Evolutionary conservation across 768 basidiomycete genomes (phyloP).

Genomic region (Boletus reticulatus): DNA sequence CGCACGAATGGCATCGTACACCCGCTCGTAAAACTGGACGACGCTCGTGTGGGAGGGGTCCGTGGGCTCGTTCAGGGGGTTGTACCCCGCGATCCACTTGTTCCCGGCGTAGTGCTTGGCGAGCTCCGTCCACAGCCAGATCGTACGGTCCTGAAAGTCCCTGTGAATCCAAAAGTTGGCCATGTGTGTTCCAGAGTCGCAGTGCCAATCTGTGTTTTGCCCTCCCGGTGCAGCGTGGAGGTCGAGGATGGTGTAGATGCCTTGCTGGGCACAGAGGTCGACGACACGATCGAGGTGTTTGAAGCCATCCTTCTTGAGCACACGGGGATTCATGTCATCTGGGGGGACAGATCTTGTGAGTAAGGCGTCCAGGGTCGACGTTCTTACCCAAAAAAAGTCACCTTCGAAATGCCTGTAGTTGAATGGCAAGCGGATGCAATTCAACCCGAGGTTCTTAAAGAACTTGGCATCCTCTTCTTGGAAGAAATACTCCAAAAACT

Average conservation of each 20-base stretch:
- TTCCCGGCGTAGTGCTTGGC: slow-evolving; percentile 75
- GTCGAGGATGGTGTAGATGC: slow-evolving; percentile 79
- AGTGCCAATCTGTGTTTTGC: slow-evolving; percentile 81
- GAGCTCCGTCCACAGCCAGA: slow-evolving; percentile 78
- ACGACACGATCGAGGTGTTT: slow-evolving; percentile 84
- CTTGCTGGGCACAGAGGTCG: slow-evolving; percentile 67
- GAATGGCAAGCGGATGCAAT: slow-evolving; percentile 74
- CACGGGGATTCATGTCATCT: slow-evolving; percentile 78
- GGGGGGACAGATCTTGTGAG: slow-evolving; percentile 2
- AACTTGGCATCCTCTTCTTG: slow-evolving; percentile 69
- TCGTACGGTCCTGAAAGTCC: slow-evolving; percentile 76
- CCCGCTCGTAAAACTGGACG: slow-evolving; percentile 62
- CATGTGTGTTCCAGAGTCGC: slow-evolving; percentile 66
- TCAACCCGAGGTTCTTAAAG: slow-evolving; percentile 76
- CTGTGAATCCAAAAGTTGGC: slow-evolving; percentile 81
- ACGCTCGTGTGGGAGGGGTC: slow-evolving; percentile 67
- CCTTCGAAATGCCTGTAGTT: slow-evolving; percentile 73
- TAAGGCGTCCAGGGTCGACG: background rate
- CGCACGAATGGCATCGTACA: slow-evolving; percentile 68
- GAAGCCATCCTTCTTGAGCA: slow-evolving; percentile 72
- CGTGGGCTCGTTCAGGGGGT: slow-evolving; percentile 80
- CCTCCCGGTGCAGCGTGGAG: slow-evolving; percentile 75
- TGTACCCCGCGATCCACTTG: slow-evolving; percentile 85
- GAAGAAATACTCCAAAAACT: slow-evolving; percentile 88
- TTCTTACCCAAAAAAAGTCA: background rate